Evolutionary conservation across 106 monocot genomes (phyloP).

Genomic region (Vanilla planifolia): DNA sequence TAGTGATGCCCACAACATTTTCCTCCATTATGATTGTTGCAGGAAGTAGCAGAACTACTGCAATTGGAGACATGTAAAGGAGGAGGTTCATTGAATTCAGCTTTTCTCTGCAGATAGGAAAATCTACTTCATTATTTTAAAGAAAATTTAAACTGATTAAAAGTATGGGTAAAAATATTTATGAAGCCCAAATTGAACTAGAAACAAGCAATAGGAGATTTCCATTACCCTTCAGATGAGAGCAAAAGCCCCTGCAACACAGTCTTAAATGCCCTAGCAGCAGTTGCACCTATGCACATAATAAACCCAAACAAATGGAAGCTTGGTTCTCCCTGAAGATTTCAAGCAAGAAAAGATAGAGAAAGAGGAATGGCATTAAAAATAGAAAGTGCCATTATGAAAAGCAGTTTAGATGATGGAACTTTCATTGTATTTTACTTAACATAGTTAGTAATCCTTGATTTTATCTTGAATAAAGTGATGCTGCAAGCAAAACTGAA

Average conservation of each 20-base stretch:
- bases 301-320: slow-evolving; percentile 71
- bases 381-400: no score
- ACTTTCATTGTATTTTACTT: no score
- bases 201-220: no score
- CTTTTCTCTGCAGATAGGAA: slow-evolving; percentile 22
- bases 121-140: no score
- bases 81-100: slow-evolving; percentile 38
- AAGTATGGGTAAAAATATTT: no score
- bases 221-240: slow-evolving; percentile 53
- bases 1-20: slow-evolving; percentile 9
- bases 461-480: no score
- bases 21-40: slow-evolving; percentile 7
- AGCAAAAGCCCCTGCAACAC: slow-evolving; percentile 61
- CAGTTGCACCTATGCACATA: slow-evolving; percentile 65
- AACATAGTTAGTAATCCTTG: no score
- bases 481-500: no score
- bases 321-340: slow-evolving; percentile 56
- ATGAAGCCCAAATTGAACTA: no score
- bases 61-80: slow-evolving; percentile 8
- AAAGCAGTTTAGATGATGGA: no score
- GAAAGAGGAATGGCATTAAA: background rate
- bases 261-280: slow-evolving; percentile 56
- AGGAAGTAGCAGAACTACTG: slow-evolving; percentile 9
- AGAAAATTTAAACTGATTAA: no score
- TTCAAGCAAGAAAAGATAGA: no score